phyloP scores from a whole-genome alignment of 352 stramenopile species.

The Globisporangium alternatum region DNA sequence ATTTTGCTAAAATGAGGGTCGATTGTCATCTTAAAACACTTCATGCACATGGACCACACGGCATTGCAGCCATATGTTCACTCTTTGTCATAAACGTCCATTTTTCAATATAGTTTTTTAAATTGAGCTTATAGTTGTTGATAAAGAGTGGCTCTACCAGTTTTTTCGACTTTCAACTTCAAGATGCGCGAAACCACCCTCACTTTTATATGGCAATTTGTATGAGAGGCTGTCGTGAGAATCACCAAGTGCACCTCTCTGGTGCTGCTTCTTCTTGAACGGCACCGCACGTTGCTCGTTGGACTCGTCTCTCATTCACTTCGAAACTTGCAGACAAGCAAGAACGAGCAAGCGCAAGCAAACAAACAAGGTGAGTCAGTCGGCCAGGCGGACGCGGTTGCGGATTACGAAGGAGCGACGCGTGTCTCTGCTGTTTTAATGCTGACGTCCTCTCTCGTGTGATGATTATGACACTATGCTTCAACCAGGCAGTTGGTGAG shows the following conservation, averaged over 20 bases:
- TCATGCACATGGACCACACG: too few relatives aligned
- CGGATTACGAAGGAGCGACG: not conserved
- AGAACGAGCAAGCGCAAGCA: not conserved
- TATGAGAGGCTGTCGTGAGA: not conserved
- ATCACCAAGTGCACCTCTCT: not conserved
- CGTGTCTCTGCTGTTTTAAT: not conserved
- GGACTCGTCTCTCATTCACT: constrained; percentile 1
- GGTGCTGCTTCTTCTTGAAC: not conserved
- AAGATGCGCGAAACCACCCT: not conserved
- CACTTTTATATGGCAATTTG: not conserved
- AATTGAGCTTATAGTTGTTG: too few relatives aligned
- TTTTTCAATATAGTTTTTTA: too few relatives aligned
- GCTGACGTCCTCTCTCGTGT: not conserved
- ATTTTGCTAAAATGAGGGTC: too few relatives aligned
- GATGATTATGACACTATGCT: not conserved
- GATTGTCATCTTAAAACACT: too few relatives aligned
- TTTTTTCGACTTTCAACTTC: not conserved
- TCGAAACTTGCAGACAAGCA: constrained; percentile 1
- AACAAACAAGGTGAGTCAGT: not conserved
- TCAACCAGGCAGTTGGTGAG: constrained; percentile 1
- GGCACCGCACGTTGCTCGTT: not conserved
- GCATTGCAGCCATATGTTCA: too few relatives aligned
- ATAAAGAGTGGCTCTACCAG: too few relatives aligned
- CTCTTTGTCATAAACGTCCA: too few relatives aligned
- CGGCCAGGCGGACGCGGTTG: not conserved